Evolutionary conservation across 73 alveolate genomes (phyloP).

Genomic region (Blepharisma stoltei): DNA sequence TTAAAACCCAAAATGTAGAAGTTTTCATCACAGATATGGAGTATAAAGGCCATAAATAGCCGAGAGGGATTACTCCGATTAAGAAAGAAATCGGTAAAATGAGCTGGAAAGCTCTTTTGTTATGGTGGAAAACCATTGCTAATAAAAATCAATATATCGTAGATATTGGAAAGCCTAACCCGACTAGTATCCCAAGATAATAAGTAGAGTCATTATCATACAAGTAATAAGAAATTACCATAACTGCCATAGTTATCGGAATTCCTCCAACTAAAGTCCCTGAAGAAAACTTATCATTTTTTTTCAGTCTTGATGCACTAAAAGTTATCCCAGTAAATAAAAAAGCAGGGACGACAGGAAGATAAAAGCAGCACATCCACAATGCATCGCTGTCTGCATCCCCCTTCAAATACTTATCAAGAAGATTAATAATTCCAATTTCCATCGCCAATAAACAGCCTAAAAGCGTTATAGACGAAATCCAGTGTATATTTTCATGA

Average conservation of each 20-base stretch:
- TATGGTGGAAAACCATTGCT: background rate
- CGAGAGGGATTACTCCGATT: background rate
- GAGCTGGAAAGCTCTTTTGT: background rate
- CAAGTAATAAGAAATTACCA: background rate
- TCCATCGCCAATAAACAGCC: background rate
- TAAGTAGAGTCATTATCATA: background rate
- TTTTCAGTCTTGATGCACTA: constrained; percentile 5
- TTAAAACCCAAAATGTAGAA: background rate
- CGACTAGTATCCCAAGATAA: background rate
- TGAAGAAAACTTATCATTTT: background rate
- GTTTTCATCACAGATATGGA: constrained; percentile 3
- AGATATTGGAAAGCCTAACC: background rate
- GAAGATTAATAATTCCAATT: background rate
- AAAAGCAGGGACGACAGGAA: background rate
- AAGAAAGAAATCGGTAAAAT: constrained; percentile 1
- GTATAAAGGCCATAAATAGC: constrained; percentile 2
- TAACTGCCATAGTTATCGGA: too few species aligned
- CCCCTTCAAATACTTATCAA: background rate
- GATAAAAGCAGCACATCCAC: background rate
- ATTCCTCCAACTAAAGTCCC: background rate
- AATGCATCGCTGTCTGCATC: background rate
- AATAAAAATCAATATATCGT: background rate
- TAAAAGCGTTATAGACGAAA: background rate
- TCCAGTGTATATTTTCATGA: background rate
- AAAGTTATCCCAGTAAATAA: background rate